Evolutionary conservation across 306 rosid species (phyloP), one percentile per base, ranked within the genome.

Genomic region (Abrus precatorius): DNA sequence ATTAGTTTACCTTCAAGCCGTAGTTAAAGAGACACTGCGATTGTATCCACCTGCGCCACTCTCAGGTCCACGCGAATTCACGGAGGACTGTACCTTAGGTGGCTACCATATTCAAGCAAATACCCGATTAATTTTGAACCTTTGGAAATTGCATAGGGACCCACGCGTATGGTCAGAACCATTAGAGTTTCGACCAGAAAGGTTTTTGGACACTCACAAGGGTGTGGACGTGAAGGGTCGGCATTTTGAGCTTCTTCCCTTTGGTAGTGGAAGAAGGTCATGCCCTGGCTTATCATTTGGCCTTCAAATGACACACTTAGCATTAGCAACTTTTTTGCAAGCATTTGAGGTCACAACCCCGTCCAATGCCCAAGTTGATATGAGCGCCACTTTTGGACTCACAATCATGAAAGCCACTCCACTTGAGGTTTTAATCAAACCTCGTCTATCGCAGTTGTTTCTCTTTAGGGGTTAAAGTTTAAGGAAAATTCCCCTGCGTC

Each of bases 31-130:
- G 8, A 69, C 86, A 1, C 1, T 92, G 52, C 67, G 94, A 13
- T 65, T 92, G 29, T 87, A 82, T 64, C 86, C 93, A 9, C 72
- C 91, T 0, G 94, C 65, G 3, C 86, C 97, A 30, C 72, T 88
- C 1, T 56, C 84, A 1, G 91, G 85, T 7, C 43, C 41, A 0
- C 78, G 89, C 6, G 83, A 82, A 36, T 71, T 84, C 89, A 60
- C 60, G 3, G 65, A 71, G 87, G 88, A 75, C 0, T 57, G 64
- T 57, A 57, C 36, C 34, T 57, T 57, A 9, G 38, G 64, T 63
- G 32, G 69, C 48, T 13, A 63, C 75, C 72, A 83, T 34, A 76
- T 92, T 12, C 43, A 72, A 0, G 78, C 76, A 9, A 91, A 95
- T 1, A 90, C 92, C 0, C 74, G 88, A 28, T 40, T 92, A 3